Evolutionary conservation across 495 filamentous ascomycete genomes (phyloP), one percentile per base, ranked within the genome.

Genomic region (Haplographium delicatum): DNA sequence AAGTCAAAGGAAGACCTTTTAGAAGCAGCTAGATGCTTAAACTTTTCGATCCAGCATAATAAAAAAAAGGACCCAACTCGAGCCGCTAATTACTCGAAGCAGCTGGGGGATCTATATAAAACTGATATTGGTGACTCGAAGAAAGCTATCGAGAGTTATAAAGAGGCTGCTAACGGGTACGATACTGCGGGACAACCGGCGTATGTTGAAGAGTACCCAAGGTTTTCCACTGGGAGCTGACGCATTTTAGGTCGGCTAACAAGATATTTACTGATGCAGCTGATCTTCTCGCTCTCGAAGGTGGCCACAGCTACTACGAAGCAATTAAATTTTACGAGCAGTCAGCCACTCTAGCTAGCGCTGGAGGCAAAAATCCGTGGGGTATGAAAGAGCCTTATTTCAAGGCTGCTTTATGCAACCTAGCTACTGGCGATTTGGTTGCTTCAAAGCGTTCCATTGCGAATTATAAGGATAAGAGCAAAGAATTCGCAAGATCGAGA

Each of bases 331-430:
- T 81, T 60, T 96, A 83, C 66, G 91, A 96, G 64, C 79, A 81
- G 57, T 85, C 95, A 31, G 86, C 85, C 26, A 76, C 77, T 24
- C 69, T 75, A 31, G 81, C 81, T 5, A 78, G 90, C 44, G 77
- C 78, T 62, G 91, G 90, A 67, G 83, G 86, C 60, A 64, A 90
- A 53, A 90, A 94, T 88, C 88, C 82, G 59, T 96, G 84, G 79
- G 88, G 82, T 13, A 84, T 96, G 47, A 95, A 95, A 66, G 87
- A 94, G 44, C 95, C 96, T 69, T 85, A 94, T 65, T 71, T 96
- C 52, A 95, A 95, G 72, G 87, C 88, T 0, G 89, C 88, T 30
- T 81, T 96, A 44, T 91, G 86, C 67, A 80, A 85, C 55, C 73
- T 94, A 30, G 86, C 88, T 47, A 79, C 79, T 35, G 80, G 80